Conservation (phyloP, 139 green algal genomes). For the Chlorella vulgaris region DNA sequence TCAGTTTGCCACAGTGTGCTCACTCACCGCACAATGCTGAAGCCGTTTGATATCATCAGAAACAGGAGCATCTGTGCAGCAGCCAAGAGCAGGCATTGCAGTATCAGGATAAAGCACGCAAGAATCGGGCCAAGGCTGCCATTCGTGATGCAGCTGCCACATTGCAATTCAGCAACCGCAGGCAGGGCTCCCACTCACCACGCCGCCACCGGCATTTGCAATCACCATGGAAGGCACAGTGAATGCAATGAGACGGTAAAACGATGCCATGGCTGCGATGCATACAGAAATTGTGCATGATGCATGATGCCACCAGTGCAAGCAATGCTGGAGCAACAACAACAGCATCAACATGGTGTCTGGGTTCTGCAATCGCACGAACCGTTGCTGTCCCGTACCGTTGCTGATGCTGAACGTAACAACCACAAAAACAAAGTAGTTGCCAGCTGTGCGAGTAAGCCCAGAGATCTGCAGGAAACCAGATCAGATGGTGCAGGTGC, state of each 20-base stretch:
- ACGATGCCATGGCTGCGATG: slow-evolving; percentile 29
- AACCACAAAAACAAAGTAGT: slow-evolving; percentile 54
- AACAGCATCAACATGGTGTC: too few species aligned
- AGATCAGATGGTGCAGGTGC: neutral
- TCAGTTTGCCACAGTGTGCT: neutral
- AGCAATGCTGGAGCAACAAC: too few species aligned
- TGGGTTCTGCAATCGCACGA: too few species aligned
- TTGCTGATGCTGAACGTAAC: slow-evolving; percentile 31
- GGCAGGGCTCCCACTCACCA: slow-evolving; percentile 16
- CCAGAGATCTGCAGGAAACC: slow-evolving; percentile 2
- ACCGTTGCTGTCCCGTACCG: slow-evolving; percentile 11
- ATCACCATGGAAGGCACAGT: slow-evolving; percentile 42
- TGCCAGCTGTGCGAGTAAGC: slow-evolving; percentile 38
- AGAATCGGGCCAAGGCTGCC: too few species aligned
- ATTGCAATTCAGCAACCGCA: too few species aligned
- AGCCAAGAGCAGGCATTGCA: slow-evolving; percentile 16
- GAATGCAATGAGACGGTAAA: slow-evolving; percentile 68
- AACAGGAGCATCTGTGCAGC: slow-evolving; percentile 40
- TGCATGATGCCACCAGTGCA: too few species aligned
- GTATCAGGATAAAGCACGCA: too few species aligned
- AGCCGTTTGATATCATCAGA: slow-evolving; percentile 73
- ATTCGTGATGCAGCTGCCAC: too few species aligned
- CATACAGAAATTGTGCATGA: neutral
- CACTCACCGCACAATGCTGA: slow-evolving; percentile 61
- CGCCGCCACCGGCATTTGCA: slow-evolving; percentile 29